Base-by-base conservation (phyloP, 1,284 basidiomycete species). In the Naganishia liquefaciens region DNA sequence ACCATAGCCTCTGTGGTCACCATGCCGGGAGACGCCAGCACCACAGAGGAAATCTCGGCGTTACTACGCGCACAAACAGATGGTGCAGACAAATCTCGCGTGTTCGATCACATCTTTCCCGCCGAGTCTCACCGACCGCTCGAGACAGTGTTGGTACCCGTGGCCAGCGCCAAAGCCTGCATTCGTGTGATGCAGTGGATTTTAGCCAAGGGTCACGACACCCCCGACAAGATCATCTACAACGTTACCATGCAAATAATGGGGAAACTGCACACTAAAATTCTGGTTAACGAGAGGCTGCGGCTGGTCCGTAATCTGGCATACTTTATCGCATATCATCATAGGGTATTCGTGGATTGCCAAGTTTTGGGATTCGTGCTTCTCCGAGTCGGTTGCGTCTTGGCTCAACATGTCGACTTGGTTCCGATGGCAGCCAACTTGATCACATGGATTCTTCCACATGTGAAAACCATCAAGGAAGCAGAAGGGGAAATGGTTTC, bases 281-380 rank as follows among this genome's bases (percentile, higher is more conserved):
- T 86, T n/a, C 82, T 97, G 47, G 83, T 95, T 68, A 91, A 91
- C 73, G 91, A 96, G 73, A 91, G 96, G 75, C 77, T 87, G 50
- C 86, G 93, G 6, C 80, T 89, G 33, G 75, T 94, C 37, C 87
- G 90, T 63, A 84, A 86, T 0, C 79, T 96, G 27, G 86, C 85
- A 23, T 75, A 95, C 17, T 87, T 89, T 82, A 81, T 91, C 28
- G 82, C 91, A 2, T 80, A 83, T 27, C 83, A 85, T 63, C 72
- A 80, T 50, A 72, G 79, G 40, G 82, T 85, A 49, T 87, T 91
- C 71, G 74, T 79, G 21, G 82, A 88, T 30, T 66, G 69, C 42
- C 52, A 64, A 0, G 60, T 69, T 15, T 69, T 77, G 3, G 71
- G 74, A 23, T 64, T 55, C 49, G 81, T 86, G 1, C 79, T 96